These are phyloP conservation scores for Antrodiella citrinella DNA, from an alignment of 768 basidiomycete genomes.

Conservation along the genomic window DNA sequence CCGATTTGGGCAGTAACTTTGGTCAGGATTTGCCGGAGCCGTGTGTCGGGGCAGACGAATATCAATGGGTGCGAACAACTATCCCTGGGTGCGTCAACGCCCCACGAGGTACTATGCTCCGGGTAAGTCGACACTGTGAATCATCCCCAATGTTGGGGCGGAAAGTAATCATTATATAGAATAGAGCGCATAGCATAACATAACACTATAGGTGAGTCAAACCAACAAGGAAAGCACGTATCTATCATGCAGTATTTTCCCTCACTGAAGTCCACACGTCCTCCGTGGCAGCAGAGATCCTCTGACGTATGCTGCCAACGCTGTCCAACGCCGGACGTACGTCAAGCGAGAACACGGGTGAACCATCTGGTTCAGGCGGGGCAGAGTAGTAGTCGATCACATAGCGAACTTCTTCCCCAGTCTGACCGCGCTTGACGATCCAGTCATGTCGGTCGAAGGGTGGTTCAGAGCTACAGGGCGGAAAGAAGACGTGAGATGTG, in stretches of 20 bases:
- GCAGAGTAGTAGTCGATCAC: slow-evolving; percentile 99
- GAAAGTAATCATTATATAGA: too few relatives aligned
- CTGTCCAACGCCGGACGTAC: slow-evolving; percentile 92
- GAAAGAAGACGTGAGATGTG: slow-evolving; percentile 1
- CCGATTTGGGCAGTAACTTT: too few relatives aligned
- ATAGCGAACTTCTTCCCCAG: slow-evolving; percentile 83
- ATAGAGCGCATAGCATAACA: too few relatives aligned
- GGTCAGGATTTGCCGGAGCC: too few relatives aligned
- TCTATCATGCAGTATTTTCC: slow-evolving; percentile 6
- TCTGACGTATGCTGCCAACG: slow-evolving; percentile 57
- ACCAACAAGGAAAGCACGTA: too few relatives aligned
- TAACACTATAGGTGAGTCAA: too few relatives aligned
- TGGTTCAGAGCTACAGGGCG: slow-evolving; percentile 59
- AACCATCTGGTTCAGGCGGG: slow-evolving; percentile 81
- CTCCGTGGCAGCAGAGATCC: slow-evolving; percentile 61
- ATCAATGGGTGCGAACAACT: too few relatives aligned
- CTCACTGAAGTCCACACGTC: slow-evolving; percentile 50
- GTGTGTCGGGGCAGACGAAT: too few relatives aligned
- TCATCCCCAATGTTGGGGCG: too few relatives aligned
- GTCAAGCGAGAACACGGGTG: slow-evolving; percentile 92
- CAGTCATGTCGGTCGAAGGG: slow-evolving; percentile 97
- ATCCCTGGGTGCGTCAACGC: too few relatives aligned
- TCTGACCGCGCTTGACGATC: slow-evolving; percentile 75
- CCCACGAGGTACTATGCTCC: too few relatives aligned
- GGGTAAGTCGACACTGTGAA: too few relatives aligned